Evolutionary conservation across 2,329 filamentous ascomycete genomes (phyloP), one percentile per base, ranked within the genome.

Genomic region (Coniochaeta ligniaria): DNA sequence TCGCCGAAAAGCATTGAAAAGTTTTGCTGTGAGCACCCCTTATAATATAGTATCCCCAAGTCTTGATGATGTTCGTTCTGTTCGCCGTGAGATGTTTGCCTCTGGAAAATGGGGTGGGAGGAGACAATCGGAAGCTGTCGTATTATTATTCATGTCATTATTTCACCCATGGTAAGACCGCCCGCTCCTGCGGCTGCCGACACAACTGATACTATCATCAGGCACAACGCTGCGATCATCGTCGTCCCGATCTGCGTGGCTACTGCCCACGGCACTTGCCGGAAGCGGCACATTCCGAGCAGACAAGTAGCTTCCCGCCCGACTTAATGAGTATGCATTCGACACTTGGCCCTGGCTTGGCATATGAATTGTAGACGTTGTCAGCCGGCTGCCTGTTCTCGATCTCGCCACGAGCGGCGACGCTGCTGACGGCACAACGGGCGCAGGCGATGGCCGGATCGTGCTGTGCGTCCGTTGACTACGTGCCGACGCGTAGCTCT

Each of bases 191-290:
- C 75, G 72, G 63, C 69, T 77, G 24, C 83, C 84, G n/a, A 86
- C 77, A 65, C 81, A 83, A 68, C 83, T 86, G 60, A 87, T 84
- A 66, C 84, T 87, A 68, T 87, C 84, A 66, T 79, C 81, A 1
- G 84, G 84, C 50, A 79, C 82, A 38, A 87, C 74, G 65, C 82
- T 85, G 57, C 75, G 78, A 58, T 73, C 71, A 64, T 84, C 82
- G 43, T 81, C 78, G 11, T 81, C 77, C 70, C 75, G 76, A 45
- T 71, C 68, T 9, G 72, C 73, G 41, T 75, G 71, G 58, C 76
- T 76, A 61, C 73, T 76, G 12, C 78, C 77, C 4, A 72, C 70
- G 3, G 70, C 71, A 60, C 78, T 81, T 24, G 68, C 66, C 1
- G 80, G 77, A 26, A 78, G 68, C n/a, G 75, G 69, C 17, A 76